Base-by-base conservation (phyloP, 192 early-diverging fungal species). In the Mortierella hygrophila region DNA sequence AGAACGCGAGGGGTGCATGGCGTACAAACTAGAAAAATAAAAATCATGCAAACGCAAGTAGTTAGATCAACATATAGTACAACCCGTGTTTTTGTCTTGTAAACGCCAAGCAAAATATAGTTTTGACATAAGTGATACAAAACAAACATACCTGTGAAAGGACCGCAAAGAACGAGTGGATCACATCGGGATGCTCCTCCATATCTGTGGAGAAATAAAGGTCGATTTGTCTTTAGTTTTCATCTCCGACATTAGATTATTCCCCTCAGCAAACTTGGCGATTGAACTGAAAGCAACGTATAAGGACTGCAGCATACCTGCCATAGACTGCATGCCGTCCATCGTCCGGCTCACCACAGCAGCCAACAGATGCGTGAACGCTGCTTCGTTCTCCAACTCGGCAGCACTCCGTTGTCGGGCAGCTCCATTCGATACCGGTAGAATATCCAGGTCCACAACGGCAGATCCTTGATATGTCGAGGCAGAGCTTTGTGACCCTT, bases 1-100 rank as follows among this genome's bases (percentile, higher is more conserved):
- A 93, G 68, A 91, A 89, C n/a, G 88, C 82, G 16, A 91, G 41
- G 3, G 92, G 91, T n/a, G 91, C 91, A 52, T 90, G 84, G 47
- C 78, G 84, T 42, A 91, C 87, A 69, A 86, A 77, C 92, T 91
- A 82, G 23, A 18, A 75, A 8, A 35, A 29, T 3, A 47, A 35
- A 47, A 23, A 26, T 23, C 21, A 80, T 38, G 38, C 37, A 26
- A 44, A 69, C 54, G 44, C 38, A 68, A 74, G 70, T 74, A 65
- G 21, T 60, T 52, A 18, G 79, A 54, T 46, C 26, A 42, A 52
- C 26, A 6, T 68, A 44, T 8, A 35, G 16, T 38, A 21, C 26
- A 46, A 73, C 37, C 41, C 38, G 8, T 49, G 15, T 40, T 38
- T 35, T 26, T 21, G 21, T 32, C 15, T 21, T 40, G 20, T 11